These are phyloP conservation scores for Stenocarpella maydis DNA, from an alignment of 2,329 filamentous ascomycete genomes.

Conservation along the genomic window DNA sequence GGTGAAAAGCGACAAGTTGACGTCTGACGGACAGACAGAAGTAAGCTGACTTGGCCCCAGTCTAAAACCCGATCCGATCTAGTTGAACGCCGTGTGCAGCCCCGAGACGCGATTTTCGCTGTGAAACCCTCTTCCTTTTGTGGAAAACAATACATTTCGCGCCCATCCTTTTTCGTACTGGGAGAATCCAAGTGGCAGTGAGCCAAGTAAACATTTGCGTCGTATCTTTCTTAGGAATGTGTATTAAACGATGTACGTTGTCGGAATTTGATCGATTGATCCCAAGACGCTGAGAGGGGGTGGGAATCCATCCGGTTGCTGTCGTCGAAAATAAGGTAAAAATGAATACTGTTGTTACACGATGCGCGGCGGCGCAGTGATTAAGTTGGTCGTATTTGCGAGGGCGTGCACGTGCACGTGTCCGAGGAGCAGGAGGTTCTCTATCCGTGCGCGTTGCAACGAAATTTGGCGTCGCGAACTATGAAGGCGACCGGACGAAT, in stretches of 20 bases:
- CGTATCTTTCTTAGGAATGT: slow-evolving; percentile 40
- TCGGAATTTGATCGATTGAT: slow-evolving; percentile 40
- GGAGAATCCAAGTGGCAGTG: slow-evolving; percentile 40
- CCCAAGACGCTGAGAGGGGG: slow-evolving; percentile 28
- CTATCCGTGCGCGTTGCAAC: slow-evolving; percentile 16
- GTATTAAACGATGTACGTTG: slow-evolving; percentile 45
- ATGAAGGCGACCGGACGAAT: slow-evolving; percentile 21
- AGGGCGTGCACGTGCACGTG: slow-evolving; percentile 22
- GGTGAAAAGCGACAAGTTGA: slow-evolving; percentile 10
- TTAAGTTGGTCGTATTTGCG: slow-evolving; percentile 32
- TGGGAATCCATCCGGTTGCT: slow-evolving; percentile 19
- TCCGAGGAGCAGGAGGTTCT: slow-evolving; percentile 25
- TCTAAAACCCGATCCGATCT: slow-evolving; percentile 37
- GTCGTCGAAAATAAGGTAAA: slow-evolving; percentile 15
- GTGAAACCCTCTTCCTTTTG: slow-evolving; percentile 33
- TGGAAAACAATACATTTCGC: slow-evolving; percentile 19
- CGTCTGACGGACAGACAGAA: slow-evolving; percentile 35
- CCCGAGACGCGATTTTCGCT: slow-evolving; percentile 42
- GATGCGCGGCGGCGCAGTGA: slow-evolving; percentile 32
- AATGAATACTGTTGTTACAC: slow-evolving; percentile 34
- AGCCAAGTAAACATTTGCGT: slow-evolving; percentile 43
- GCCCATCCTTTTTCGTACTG: slow-evolving; percentile 35
- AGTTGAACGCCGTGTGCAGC: slow-evolving; percentile 48
- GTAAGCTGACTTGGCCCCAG: slow-evolving; percentile 36
- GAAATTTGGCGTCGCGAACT: slow-evolving; percentile 21